Evolutionary conservation across 176 grass and related monocot genomes (phyloP).

Genomic region (Pharus latifolius): DNA sequence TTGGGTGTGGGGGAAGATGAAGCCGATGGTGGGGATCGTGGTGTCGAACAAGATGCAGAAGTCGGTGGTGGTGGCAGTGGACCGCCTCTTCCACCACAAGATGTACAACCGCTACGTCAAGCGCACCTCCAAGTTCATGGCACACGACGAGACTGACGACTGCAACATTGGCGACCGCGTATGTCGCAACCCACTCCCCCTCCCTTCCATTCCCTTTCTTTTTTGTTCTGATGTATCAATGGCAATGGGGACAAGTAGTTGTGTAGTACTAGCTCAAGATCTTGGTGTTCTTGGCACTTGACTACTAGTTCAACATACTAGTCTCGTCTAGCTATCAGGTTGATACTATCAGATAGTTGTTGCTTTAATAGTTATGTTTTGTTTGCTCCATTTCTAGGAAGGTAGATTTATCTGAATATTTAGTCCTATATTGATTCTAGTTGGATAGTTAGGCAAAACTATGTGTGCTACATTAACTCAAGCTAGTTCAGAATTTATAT

Average conservation of each 20-base stretch:
- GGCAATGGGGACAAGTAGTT: too few species aligned
- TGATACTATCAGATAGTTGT: neutral
- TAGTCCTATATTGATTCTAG: neutral
- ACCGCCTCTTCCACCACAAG: constrained; percentile 90
- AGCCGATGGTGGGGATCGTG: constrained; percentile 76
- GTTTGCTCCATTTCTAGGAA: neutral
- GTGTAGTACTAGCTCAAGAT: neutral
- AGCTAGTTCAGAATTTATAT: neutral
- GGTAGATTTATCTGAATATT: neutral
- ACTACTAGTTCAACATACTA: neutral
- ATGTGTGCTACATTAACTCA: neutral
- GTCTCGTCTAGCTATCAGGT: neutral
- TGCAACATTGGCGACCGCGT: constrained; percentile 90
- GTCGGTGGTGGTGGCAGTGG: constrained; percentile 88
- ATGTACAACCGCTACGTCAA: constrained; percentile 88
- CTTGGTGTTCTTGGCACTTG: neutral
- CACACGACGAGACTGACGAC: constrained; percentile 58
- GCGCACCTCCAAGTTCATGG: constrained; percentile 98
- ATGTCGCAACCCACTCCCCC: neutral
- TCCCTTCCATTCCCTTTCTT: neutral
- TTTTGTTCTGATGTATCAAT: too few species aligned
- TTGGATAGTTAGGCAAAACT: neutral
- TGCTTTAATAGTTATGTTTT: neutral
- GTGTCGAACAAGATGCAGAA: constrained; percentile 99
- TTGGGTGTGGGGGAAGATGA: constrained; percentile 36